Conservation (phyloP, 805 yeast genomes). For the Yarrowia deformans region DNA sequence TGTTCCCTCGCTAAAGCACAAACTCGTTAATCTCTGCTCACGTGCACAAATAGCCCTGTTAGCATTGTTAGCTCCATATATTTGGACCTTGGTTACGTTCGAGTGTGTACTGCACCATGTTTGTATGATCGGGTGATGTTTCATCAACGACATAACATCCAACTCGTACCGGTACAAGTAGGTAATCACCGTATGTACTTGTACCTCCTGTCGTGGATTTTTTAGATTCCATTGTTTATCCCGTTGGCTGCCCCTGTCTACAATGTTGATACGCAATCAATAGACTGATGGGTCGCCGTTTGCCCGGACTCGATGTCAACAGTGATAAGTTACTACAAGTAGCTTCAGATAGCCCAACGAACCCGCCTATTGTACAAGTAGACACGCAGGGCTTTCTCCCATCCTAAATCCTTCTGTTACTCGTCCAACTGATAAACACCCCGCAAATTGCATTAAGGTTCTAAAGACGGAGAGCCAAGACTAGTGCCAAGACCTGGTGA, state of each 20-base stretch:
- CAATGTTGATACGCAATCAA: no score
- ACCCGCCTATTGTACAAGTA: background rate
- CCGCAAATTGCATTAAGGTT: background rate
- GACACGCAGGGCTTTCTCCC: no score
- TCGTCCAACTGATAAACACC: background rate
- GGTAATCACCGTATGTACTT: no score
- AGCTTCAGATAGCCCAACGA: no score
- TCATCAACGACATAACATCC: background rate
- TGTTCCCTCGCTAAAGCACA: background rate
- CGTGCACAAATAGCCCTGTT: background rate
- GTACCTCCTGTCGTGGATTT: background rate
- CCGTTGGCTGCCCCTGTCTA: background rate
- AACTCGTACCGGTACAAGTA: no score
- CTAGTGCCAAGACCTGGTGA: constrained; percentile 18
- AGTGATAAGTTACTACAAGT: no score
- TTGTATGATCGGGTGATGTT: no score
- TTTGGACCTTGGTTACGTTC: background rate
- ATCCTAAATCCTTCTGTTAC: no score
- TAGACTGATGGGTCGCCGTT: no score
- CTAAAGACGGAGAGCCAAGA: constrained; percentile 1
- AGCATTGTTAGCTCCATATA: no score
- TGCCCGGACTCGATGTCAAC: no score
- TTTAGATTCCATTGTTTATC: background rate
- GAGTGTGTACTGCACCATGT: no score
- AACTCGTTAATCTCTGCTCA: constrained; percentile 1